A percentile compares a stretch with the other conserved stretches of the same genome.
These are phyloP conservation scores for Leccinum variicolor DNA, from an alignment of 768 basidiomycete species.

Conservation along the genomic window DNA sequence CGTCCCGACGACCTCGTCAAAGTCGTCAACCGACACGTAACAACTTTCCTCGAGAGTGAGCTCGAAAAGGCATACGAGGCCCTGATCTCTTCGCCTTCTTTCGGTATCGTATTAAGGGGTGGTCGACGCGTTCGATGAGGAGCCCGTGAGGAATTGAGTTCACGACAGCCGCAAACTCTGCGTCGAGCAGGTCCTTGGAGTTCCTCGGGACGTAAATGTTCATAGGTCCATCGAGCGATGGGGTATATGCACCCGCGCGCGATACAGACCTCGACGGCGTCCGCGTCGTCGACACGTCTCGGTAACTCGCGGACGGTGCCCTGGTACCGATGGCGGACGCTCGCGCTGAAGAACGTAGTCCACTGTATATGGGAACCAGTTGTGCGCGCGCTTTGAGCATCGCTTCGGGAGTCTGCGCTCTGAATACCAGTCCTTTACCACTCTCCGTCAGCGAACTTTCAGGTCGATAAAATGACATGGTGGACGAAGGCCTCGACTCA, in stretches of 20 bases:
- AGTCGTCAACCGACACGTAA: slow-evolving; percentile 79
- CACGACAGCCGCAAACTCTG: slow-evolving; percentile 69
- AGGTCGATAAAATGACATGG: slow-evolving; percentile 64
- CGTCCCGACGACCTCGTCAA: slow-evolving; percentile 57
- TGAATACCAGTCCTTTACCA: slow-evolving; percentile 32
- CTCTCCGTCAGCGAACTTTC: slow-evolving; percentile 48
- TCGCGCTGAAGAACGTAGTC: slow-evolving; percentile 36
- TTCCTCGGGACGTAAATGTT: slow-evolving; percentile 67
- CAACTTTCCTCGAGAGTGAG: slow-evolving; percentile 64
- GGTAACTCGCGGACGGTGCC: slow-evolving; percentile 75
- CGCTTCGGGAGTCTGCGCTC: slow-evolving; percentile 71
- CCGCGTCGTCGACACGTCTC: slow-evolving; percentile 52
- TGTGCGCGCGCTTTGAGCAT: slow-evolving; percentile 57
- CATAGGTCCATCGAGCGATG: slow-evolving; percentile 48
- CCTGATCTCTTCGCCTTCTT: slow-evolving; percentile 74
- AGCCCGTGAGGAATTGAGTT: slow-evolving; percentile 79
- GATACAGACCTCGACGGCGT: slow-evolving; percentile 65
- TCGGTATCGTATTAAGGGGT: slow-evolving; percentile 59
- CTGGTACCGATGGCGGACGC: slow-evolving; percentile 39
- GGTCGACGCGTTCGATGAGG: slow-evolving; percentile 76
- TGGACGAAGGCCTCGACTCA: slow-evolving; percentile 66
- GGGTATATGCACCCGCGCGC: slow-evolving; percentile 63
- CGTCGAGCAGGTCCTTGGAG: slow-evolving; percentile 75
- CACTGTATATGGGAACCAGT: slow-evolving; percentile 54
- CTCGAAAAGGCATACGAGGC: slow-evolving; percentile 85